These are phyloP conservation scores for Amanita fuliginea DNA, from an alignment of 768 basidiomycete genomes.

Conservation along the genomic window DNA sequence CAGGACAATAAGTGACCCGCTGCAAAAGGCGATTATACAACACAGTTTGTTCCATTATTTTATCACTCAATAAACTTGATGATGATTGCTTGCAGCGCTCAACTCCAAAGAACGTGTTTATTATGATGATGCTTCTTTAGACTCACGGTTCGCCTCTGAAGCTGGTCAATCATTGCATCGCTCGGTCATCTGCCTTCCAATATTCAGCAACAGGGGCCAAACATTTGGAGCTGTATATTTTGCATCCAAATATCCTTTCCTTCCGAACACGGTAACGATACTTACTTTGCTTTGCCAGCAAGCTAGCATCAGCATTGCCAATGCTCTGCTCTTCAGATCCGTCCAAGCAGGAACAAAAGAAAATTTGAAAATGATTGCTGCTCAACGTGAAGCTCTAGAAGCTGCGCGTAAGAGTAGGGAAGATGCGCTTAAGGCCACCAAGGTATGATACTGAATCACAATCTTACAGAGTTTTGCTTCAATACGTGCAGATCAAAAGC, in stretches of 20 bases:
- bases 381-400: constrained; percentile 58
- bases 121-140: constrained; percentile 49
- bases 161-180: constrained; percentile 48
- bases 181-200: constrained; percentile 58
- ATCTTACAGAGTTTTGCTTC: not conserved
- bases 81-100: constrained; percentile 29
- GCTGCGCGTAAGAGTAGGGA: constrained; percentile 60
- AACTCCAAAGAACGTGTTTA: constrained; percentile 54
- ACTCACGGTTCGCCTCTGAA: constrained; percentile 61
- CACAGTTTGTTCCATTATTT: constrained; percentile 33
- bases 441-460: constrained; percentile 26
- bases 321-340: constrained; percentile 63
- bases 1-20: constrained; percentile 44
- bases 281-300: constrained; percentile 60
- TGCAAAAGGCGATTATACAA: constrained; percentile 58
- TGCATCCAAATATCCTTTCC: constrained; percentile 55
- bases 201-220: constrained; percentile 66
- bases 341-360: constrained; percentile 66
- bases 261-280: constrained; percentile 47
- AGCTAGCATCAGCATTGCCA: constrained; percentile 67
- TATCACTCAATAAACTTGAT: not conserved
- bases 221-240: constrained; percentile 65
- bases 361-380: constrained; percentile 70
- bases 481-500: constrained; percentile 49
- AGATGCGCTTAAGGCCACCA: constrained; percentile 64